Evolutionary conservation across 2,329 filamentous ascomycete species (phyloP).

Genomic region (Neocatenulostroma microsporum): DNA sequence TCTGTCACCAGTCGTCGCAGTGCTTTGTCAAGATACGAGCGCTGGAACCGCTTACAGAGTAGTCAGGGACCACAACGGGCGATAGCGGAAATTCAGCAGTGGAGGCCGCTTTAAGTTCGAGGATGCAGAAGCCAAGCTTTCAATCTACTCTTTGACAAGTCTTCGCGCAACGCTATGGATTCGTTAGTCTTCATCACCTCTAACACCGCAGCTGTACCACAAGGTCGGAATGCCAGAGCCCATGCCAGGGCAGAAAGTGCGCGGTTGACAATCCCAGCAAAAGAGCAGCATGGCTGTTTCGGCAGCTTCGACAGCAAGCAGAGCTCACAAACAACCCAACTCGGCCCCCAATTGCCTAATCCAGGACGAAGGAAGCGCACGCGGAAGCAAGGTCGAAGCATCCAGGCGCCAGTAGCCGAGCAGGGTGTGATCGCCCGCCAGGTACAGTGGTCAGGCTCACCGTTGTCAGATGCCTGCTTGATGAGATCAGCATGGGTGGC

Average conservation of each 20-base stretch:
- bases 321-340: background rate
- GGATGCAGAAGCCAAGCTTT: too few species aligned
- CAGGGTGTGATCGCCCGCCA: background rate
- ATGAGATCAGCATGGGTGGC: background rate
- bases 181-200: constrained; percentile 1
- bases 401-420: background rate
- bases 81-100: too few species aligned
- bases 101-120: too few species aligned
- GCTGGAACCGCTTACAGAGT: too few species aligned
- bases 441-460: background rate
- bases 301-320: background rate
- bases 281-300: background rate
- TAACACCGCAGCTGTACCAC: background rate
- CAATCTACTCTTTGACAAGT: too few species aligned
- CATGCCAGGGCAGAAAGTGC: constrained; percentile 1
- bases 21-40: too few species aligned
- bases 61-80: too few species aligned
- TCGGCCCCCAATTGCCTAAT: too few species aligned
- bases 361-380: too few species aligned
- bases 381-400: background rate
- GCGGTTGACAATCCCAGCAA: background rate
- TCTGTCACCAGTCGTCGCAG: too few species aligned
- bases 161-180: too few species aligned
- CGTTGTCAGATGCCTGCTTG: background rate
- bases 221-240: background rate